Base-by-base conservation (phyloP, 176 grass and related monocot genomes). In the Phoenix dactylifera region DNA sequence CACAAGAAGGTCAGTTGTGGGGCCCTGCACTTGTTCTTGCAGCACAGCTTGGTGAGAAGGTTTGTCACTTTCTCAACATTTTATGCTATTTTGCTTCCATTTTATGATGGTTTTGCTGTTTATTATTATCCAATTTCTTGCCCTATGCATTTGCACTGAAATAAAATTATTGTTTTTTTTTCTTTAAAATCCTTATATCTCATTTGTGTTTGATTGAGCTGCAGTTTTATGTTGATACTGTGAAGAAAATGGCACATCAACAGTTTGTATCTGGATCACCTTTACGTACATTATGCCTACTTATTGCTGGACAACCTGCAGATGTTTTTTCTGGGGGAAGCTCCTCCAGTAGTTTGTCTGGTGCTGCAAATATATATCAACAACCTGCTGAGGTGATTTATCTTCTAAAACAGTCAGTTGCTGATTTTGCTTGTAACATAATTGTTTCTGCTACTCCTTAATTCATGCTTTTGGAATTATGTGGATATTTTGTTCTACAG, bases 1-100 rank as follows among this genome's bases (percentile, higher is more conserved):
- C 94, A 44, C 82, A 93, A 67, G 84, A 85, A 80, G 94, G 94
- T 81, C 94, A 98, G 65, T 56, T 98, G 12, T 98, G 94, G 94
- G 93, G 94, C 19, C 84, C 94, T 67, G 94, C 94, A 64, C 80
- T 98, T 62, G 78, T 98, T 70, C 85, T 92, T 72, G 88, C 94
- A 50, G 83, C 86, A 49, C 88, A 92, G 67, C 88, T 98, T 50
- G 93, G 94, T 44, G 87, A 98, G 60, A 67, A 92, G 78, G 93
- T 97, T 24, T 72, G 28, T 64, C 29, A 67, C 52, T 66, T 44
- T 5, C 54, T 17, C 49, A 28, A 35, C 32, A 4, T 54, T 53
- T 14, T 62, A 10, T 51, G 25, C 10, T 62, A 29, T 53, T 53
- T 18, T 26, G 53, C 20, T 12, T 51, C 5, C 58, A 26, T 71